Conservation (phyloP, 1,139 yeast genomes). For the Saccharomyces hybrid region DNA sequence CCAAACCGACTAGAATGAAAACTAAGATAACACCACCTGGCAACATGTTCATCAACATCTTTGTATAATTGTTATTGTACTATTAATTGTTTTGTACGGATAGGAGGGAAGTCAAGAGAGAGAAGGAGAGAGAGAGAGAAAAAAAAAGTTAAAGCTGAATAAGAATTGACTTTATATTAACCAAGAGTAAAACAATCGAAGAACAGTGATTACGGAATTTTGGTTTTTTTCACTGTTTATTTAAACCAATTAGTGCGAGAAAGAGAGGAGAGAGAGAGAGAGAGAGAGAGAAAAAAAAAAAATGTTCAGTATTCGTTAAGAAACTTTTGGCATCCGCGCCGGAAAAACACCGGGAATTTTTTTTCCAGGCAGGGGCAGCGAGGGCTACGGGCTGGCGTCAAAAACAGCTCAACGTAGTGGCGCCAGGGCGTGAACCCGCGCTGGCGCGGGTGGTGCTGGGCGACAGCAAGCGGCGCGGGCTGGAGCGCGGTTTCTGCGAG, state of each 20-base stretch:
- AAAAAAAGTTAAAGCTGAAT: background rate
- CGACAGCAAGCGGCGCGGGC: background rate
- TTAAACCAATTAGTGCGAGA: background rate
- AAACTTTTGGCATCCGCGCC: background rate
- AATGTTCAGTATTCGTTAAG: background rate
- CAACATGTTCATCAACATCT: constrained; percentile 32
- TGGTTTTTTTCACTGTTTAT: background rate
- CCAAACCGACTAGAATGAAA: constrained; percentile 41
- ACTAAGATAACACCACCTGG: constrained; percentile 51
- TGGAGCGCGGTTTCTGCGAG: background rate
- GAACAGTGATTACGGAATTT: background rate
- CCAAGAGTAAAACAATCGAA: background rate
- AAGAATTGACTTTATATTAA: background rate
- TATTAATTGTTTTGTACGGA: background rate
- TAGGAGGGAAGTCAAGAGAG: background rate
- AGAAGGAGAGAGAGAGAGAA: background rate
- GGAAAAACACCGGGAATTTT: background rate
- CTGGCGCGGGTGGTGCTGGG: too few relatives aligned
- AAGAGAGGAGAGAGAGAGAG: background rate
- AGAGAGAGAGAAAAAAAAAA: background rate
- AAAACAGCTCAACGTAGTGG: background rate
- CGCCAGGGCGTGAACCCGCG: background rate
- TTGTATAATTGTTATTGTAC: background rate
- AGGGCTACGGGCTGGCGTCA: background rate
- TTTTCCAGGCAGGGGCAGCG: background rate